These are phyloP conservation scores for Chrysosporium queenslandicum DNA, from an alignment of 2,329 filamentous ascomycete species.

Conservation along the genomic window DNA sequence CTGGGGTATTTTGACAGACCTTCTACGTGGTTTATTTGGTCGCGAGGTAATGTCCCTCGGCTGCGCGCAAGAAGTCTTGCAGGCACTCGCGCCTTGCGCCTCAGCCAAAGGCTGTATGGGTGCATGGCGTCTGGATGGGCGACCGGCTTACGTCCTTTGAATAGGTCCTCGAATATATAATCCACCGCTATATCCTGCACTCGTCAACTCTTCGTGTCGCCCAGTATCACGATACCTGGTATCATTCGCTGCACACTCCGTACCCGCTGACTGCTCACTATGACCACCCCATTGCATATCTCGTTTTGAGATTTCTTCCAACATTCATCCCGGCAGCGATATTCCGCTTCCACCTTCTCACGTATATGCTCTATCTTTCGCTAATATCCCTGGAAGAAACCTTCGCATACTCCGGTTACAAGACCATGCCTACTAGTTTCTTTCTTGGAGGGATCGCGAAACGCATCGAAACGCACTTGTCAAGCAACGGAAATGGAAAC, in stretches of 20 bases:
- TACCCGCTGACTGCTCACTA: slow-evolving; percentile 51
- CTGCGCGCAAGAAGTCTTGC: not conserved
- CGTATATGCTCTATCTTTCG: slow-evolving; percentile 47
- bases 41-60: slow-evolving; percentile 42
- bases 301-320: slow-evolving; percentile 47
- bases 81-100: slow-evolving; percentile 7
- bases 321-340: slow-evolving; percentile 47
- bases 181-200: slow-evolving; percentile 66
- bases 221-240: slow-evolving; percentile 45
- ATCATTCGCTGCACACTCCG: slow-evolving; percentile 44
- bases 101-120: not conserved
- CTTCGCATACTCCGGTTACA: slow-evolving; percentile 52
- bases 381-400: slow-evolving; percentile 51
- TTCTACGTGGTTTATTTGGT: slow-evolving; percentile 44
- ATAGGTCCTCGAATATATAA: slow-evolving; percentile 57
- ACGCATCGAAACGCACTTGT: slow-evolving; percentile 46
- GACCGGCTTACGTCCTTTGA: not conserved
- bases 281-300: slow-evolving; percentile 49
- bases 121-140: too few species aligned
- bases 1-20: slow-evolving; percentile 49
- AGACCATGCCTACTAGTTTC: slow-evolving; percentile 47
- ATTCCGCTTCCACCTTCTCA: slow-evolving; percentile 52
- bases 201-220: slow-evolving; percentile 45
- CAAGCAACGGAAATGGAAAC: slow-evolving; percentile 38
- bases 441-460: slow-evolving; percentile 50